A percentile compares a stretch with the other conserved stretches of the same genome.
Evolutionary conservation across 805 yeast genomes (phyloP).

Genomic region (Candida railenensis): DNA sequence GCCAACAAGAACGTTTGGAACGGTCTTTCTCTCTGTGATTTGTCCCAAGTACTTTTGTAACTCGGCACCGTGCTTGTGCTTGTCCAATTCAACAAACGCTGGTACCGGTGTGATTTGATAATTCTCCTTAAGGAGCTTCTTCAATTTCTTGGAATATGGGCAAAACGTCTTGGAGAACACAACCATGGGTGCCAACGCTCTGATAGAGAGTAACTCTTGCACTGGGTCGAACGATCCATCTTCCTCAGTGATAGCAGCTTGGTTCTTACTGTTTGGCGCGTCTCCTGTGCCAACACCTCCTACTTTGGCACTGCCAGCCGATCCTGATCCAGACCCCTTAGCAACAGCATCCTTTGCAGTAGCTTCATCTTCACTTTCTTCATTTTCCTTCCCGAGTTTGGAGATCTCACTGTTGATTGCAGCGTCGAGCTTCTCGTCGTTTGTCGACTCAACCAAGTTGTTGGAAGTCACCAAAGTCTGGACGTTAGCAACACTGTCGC

Average conservation of each 20-base stretch:
- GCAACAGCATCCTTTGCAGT: constrained; percentile 9
- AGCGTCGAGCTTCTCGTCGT: constrained; percentile 36
- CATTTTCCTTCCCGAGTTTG: constrained; percentile 11
- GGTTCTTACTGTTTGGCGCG: constrained; percentile 1
- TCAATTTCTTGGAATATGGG: constrained; percentile 75
- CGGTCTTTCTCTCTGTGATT: constrained; percentile 78
- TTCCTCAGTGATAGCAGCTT: not conserved
- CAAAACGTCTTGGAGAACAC: constrained; percentile 59
- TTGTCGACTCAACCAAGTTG: constrained; percentile 29
- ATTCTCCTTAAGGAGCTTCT: constrained; percentile 58
- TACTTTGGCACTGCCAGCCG: constrained; percentile 6
- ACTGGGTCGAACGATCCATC: constrained; percentile 30
- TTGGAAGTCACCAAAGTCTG: constrained; percentile 14
- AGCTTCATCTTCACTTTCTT: constrained; percentile 9
- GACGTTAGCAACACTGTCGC: not conserved
- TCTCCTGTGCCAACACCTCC: constrained; percentile 11
- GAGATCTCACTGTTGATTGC: constrained; percentile 39
- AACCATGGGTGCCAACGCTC: constrained; percentile 63
- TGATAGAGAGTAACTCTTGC: constrained; percentile 49
- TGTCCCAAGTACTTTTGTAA: constrained; percentile 71
- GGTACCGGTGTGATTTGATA: constrained; percentile 76
- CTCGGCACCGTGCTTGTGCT: constrained; percentile 70
- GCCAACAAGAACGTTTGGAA: constrained; percentile 82
- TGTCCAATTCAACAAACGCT: constrained; percentile 76
- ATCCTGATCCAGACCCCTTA: not conserved